Evolutionary conservation across 129 eudicot species (phyloP).

Genomic region (Escallonia rubra): DNA sequence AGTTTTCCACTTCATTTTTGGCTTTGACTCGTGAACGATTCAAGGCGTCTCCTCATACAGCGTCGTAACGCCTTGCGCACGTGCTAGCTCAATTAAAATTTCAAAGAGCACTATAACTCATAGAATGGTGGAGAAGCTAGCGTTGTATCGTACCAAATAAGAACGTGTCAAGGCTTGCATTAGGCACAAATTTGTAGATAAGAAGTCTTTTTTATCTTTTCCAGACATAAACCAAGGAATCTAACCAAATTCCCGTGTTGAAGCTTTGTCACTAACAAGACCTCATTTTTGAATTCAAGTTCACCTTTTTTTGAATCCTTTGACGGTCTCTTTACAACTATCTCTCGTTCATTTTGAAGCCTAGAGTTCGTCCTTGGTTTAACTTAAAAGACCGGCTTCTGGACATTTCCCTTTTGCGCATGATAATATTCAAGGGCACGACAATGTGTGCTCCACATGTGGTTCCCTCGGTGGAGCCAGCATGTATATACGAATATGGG

Average conservation of each 20-base stretch:
- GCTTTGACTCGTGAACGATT: too few relatives aligned
- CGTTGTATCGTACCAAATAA: conserved; percentile 15
- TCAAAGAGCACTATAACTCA: neutral
- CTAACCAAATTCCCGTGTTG: conserved; percentile 30
- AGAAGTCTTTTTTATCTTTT: conserved; percentile 20
- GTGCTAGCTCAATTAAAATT: neutral
- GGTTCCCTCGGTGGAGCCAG: too few relatives aligned
- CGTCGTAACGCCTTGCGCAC: neutral
- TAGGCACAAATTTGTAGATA: conserved; percentile 29
- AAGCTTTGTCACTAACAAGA: conserved; percentile 23
- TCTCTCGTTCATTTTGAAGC: conserved; percentile 16
- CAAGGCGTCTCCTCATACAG: neutral
- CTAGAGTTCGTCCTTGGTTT: neutral
- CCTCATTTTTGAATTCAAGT: conserved; percentile 26
- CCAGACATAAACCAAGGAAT: conserved; percentile 21
- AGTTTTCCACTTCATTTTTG: too few relatives aligned
- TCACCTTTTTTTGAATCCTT: conserved; percentile 19
- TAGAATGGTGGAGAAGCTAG: neutral
- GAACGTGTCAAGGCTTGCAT: conserved; percentile 26
- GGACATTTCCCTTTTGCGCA: too few relatives aligned
- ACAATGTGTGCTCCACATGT: too few relatives aligned
- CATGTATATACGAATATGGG: too few relatives aligned
- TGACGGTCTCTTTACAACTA: conserved; percentile 33
- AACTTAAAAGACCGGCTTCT: neutral
- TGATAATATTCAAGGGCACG: too few relatives aligned